Percentiles rank a stretch among this genome's conserved stretches.
Conservation (phyloP, 1,284 basidiomycete genomes). For the Malassezia furfur region DNA sequence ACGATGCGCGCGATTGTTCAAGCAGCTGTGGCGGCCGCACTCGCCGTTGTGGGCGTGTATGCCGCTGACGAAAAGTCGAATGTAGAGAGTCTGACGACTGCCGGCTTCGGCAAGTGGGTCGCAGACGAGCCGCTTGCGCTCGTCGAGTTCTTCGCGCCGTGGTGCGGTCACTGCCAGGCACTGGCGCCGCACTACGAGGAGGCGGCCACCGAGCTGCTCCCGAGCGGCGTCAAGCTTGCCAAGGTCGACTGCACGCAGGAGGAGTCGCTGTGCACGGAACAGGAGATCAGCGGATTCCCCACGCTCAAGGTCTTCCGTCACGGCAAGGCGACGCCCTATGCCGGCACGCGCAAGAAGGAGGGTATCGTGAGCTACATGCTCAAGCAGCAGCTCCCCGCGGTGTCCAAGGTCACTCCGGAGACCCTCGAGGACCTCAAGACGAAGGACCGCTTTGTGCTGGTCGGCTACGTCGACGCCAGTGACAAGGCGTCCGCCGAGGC, state of each 20-base stretch:
- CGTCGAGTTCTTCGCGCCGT: constrained; percentile 91
- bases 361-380: constrained; percentile 95
- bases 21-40: neutral
- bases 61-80: constrained; percentile 54
- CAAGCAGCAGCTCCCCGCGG: constrained; percentile 96
- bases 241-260: constrained; percentile 64
- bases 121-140: constrained; percentile 64
- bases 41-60: constrained; percentile 1
- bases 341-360: constrained; percentile 82
- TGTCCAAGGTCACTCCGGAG: constrained; percentile 65
- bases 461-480: constrained; percentile 70
- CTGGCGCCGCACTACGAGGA: constrained; percentile 68
- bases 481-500: constrained; percentile 55
- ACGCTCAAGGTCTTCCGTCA: constrained; percentile 84
- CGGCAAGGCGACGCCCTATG: constrained; percentile 65
- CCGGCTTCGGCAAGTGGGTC: constrained; percentile 64
- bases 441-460: constrained; percentile 79
- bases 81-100: constrained; percentile 65
- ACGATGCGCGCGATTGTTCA: neutral
- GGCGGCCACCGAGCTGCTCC: constrained; percentile 81
- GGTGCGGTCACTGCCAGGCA: constrained; percentile 70
- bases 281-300: constrained; percentile 83
- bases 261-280: constrained; percentile 47
- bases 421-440: constrained; percentile 77
- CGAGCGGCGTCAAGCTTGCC: constrained; percentile 76